phyloP scores from a whole-genome alignment of 2,329 filamentous ascomycete species.

The Sphaerostilbella broomeana region DNA sequence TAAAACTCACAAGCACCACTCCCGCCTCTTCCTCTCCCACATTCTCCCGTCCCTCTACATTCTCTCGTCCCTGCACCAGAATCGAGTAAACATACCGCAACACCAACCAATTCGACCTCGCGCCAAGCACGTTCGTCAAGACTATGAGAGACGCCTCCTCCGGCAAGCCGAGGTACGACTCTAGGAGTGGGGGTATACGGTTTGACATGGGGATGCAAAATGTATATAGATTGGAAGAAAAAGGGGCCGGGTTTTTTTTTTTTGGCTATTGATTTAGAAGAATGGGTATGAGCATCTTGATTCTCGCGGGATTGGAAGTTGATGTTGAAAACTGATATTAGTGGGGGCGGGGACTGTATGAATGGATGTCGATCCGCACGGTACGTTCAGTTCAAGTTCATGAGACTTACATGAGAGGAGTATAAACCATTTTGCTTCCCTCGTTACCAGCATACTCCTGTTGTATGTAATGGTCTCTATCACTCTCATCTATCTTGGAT shows the following conservation, averaged over 20 bases:
- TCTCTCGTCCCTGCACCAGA: slow-evolving; percentile 24
- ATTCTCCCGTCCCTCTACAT: slow-evolving; percentile 17
- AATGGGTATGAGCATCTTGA: not conserved
- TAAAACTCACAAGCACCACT: slow-evolving; percentile 75
- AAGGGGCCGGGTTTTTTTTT: not conserved
- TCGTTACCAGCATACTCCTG: no score
- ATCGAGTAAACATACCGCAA: slow-evolving; percentile 49
- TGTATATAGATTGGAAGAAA: not conserved
- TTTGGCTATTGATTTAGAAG: not conserved
- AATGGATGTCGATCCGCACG: no score
- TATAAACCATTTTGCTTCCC: no score
- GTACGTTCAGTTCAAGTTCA: no score
- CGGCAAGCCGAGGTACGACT: slow-evolving; percentile 56
- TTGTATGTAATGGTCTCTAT: no score
- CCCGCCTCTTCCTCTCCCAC: slow-evolving; percentile 28
- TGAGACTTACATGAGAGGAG: no score
- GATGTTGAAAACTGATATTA: slow-evolving; percentile 2
- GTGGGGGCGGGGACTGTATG: slow-evolving; percentile 16
- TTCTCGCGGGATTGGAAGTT: no score
- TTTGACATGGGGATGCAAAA: slow-evolving; percentile 33
- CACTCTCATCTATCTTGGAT: no score
- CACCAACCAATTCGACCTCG: slow-evolving; percentile 59
- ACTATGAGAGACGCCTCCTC: slow-evolving; percentile 55
- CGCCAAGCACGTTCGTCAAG: slow-evolving; percentile 61
- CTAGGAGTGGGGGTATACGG: slow-evolving; percentile 56